Evolutionary conservation across 139 green algal species (phyloP).

Genomic region (Penium margaritaceum): DNA sequence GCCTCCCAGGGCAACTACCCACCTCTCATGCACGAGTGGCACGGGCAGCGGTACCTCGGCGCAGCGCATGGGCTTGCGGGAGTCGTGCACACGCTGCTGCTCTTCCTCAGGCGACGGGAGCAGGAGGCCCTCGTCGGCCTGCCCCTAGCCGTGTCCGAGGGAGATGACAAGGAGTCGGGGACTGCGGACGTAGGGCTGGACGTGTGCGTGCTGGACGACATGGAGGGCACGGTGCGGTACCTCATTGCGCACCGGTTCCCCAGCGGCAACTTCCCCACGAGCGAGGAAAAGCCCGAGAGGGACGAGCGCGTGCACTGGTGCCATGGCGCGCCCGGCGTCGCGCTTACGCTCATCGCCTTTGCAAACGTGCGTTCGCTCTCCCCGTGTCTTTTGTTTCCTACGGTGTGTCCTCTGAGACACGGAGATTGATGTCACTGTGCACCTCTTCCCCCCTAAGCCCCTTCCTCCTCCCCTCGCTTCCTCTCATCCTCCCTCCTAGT

Average conservation of each 20-base stretch:
- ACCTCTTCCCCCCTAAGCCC: too few relatives aligned
- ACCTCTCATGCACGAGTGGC: conserved; percentile 58
- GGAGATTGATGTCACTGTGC: too few relatives aligned
- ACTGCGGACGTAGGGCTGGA: neutral
- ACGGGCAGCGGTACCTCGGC: conserved; percentile 58
- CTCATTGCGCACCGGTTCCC: conserved; percentile 5
- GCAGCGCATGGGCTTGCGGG: conserved; percentile 56
- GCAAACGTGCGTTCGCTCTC: neutral
- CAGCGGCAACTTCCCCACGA: conserved; percentile 38
- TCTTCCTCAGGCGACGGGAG: too few relatives aligned
- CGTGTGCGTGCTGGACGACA: neutral
- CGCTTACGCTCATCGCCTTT: conserved; percentile 22
- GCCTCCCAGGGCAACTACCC: neutral
- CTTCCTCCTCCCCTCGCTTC: too few relatives aligned
- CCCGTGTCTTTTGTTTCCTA: too few relatives aligned
- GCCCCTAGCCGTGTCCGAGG: too few relatives aligned
- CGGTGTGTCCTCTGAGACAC: too few relatives aligned
- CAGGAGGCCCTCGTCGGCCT: too few relatives aligned
- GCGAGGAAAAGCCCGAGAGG: conserved; percentile 1
- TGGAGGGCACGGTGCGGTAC: neutral
- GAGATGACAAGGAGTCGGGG: too few relatives aligned
- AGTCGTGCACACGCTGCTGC: conserved; percentile 57
- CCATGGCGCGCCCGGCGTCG: conserved; percentile 37
- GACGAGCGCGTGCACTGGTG: conserved; percentile 44
- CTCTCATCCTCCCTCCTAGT: too few relatives aligned